A percentile compares a stretch with the other conserved stretches of the same genome.
Conservation (phyloP, 73 alveolate species). For the Paramecium sexaurelia region DNA sequence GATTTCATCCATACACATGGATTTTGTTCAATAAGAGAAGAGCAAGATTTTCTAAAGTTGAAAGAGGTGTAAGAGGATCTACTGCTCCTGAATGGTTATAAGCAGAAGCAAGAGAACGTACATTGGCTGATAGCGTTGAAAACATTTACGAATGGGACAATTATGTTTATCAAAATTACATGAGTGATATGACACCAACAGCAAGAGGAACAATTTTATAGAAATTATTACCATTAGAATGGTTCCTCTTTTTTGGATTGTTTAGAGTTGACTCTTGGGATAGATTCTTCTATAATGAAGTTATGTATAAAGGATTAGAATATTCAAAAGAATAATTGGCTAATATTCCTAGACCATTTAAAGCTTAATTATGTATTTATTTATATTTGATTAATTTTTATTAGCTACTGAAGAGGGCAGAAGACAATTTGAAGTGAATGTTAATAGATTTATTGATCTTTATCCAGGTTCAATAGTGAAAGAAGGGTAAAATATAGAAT, state of each 20-base stretch:
- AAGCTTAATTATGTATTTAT: slow-evolving; percentile 39
- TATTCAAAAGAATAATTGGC: slow-evolving; percentile 32
- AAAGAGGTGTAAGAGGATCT: slow-evolving; percentile 68
- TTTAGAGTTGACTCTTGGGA: slow-evolving; percentile 68
- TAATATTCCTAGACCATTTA: slow-evolving; percentile 26
- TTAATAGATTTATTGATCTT: slow-evolving; percentile 49
- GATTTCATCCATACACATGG: slow-evolving; percentile 66
- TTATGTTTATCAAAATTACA: slow-evolving; percentile 51
- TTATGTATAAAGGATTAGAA: slow-evolving; percentile 1
- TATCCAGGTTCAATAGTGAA: slow-evolving; percentile 57
- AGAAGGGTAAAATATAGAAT: slow-evolving; percentile 33
- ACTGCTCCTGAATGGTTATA: slow-evolving; percentile 66
- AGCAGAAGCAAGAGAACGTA: slow-evolving; percentile 64
- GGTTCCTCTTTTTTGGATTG: slow-evolving; percentile 50
- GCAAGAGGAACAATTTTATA: slow-evolving; percentile 59
- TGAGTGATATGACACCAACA: slow-evolving; percentile 70
- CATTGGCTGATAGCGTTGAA: slow-evolving; percentile 61
- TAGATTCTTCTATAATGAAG: slow-evolving; percentile 68
- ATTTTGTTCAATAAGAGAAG: slow-evolving; percentile 66
- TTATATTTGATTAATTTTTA: neutral
- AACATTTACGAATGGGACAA: slow-evolving; percentile 64
- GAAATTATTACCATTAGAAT: slow-evolving; percentile 55
- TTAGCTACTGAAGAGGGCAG: slow-evolving; percentile 66
- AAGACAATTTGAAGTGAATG: slow-evolving; percentile 64
- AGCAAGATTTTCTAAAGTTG: slow-evolving; percentile 69